Evolutionary conservation across 2,329 filamentous ascomycete genomes (phyloP).

Genomic region (Aspergillus latus): DNA sequence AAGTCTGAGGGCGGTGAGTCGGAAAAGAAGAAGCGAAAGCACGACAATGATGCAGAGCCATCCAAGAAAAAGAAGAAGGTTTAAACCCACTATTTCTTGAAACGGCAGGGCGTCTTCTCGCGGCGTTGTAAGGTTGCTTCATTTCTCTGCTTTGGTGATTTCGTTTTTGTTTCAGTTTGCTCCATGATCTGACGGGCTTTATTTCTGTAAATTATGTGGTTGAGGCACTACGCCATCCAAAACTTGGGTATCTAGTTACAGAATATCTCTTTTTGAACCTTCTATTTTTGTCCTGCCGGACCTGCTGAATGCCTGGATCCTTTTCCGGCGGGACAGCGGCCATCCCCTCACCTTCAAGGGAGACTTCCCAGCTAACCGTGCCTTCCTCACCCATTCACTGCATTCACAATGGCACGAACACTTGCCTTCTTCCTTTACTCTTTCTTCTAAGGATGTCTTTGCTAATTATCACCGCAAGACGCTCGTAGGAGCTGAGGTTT

Average conservation of each 20-base stretch:
- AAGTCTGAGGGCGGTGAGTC: conserved; percentile 36
- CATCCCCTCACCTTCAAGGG: conserved; percentile 9
- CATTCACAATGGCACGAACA: conserved; percentile 14
- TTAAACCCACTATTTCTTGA: conserved; percentile 35
- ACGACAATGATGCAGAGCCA: conserved; percentile 43
- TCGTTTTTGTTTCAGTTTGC: conserved; percentile 27
- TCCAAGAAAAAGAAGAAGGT: conserved; percentile 48
- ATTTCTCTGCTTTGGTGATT: conserved; percentile 15
- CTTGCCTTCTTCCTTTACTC: conserved; percentile 3
- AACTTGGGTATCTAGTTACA: conserved; percentile 26
- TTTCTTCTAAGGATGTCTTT: conserved; percentile 16
- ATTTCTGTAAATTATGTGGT: conserved; percentile 43
- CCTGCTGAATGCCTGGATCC: not conserved
- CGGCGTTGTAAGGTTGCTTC: conserved; percentile 40
- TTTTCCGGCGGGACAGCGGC: conserved; percentile 6
- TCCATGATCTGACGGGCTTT: conserved; percentile 37
- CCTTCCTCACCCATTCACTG: conserved; percentile 9
- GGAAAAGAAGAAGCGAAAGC: conserved; percentile 53
- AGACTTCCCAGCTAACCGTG: conserved; percentile 12
- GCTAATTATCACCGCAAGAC: not conserved
- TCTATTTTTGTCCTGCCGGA: conserved; percentile 15
- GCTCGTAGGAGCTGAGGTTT: conserved; percentile 13
- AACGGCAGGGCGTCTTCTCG: conserved; percentile 39
- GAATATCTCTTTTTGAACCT: conserved; percentile 13
- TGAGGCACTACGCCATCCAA: conserved; percentile 31